Evolutionary conservation across 2,329 filamentous ascomycete species (phyloP).

Genomic region (Beauveria asiatica): DNA sequence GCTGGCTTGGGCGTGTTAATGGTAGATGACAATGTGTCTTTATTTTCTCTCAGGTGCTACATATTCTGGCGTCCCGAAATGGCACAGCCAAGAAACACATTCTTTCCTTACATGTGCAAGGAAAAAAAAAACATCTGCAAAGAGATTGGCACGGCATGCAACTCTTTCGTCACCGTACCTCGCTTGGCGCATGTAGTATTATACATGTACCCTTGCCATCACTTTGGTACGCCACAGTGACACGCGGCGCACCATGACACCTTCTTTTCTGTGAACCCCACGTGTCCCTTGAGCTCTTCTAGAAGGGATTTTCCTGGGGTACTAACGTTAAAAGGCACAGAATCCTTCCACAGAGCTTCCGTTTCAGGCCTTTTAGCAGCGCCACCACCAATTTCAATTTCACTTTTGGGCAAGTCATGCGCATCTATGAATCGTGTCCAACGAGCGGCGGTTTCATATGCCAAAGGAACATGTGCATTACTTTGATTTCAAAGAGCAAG

Average conservation of each 20-base stretch:
- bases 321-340: not conserved
- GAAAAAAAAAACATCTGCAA: too few relatives aligned
- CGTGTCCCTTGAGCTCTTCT: constrained; percentile 1
- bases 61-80: too few relatives aligned
- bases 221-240: not conserved
- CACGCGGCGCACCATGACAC: not conserved
- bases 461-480: too few relatives aligned
- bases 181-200: not conserved
- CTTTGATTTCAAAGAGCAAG: too few relatives aligned
- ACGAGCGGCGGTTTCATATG: not conserved
- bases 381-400: constrained; percentile 9
- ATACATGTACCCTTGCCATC: not conserved
- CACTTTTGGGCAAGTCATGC: constrained; percentile 1
- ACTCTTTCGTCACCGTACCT: too few relatives aligned
- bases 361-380: not conserved
- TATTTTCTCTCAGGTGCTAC: too few relatives aligned
- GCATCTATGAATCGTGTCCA: not conserved
- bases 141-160: not conserved
- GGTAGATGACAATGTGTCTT: too few relatives aligned
- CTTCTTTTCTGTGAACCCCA: not conserved
- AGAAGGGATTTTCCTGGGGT: constrained; percentile 8
- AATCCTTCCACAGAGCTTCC: constrained; percentile 1
- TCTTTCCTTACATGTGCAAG: too few relatives aligned
- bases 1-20: too few relatives aligned
- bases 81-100: too few relatives aligned